Evolutionary conservation across 805 yeast species (phyloP).

Genomic region (Yarrowia sp.): DNA sequence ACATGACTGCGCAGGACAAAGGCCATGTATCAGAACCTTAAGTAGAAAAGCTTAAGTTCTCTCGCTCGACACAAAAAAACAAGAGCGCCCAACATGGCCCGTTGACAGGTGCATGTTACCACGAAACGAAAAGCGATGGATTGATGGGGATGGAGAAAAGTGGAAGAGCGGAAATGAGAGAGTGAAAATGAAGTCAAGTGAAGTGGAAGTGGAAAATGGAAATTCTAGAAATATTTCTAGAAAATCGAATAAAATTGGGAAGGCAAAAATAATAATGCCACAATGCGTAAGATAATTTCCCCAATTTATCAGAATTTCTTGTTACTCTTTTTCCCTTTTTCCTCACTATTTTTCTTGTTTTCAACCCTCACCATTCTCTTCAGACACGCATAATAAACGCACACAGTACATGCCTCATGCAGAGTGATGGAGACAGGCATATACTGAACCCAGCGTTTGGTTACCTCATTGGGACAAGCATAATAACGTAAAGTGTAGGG

Average conservation of each 20-base stretch:
- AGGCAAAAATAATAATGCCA: too few relatives aligned
- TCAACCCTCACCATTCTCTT: too few relatives aligned
- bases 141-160: too few relatives aligned
- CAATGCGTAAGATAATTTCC: too few relatives aligned
- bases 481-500: conserved; percentile 6
- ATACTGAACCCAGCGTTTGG: conserved; percentile 33
- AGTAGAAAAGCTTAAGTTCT: not conserved
- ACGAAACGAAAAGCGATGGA: not conserved
- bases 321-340: too few relatives aligned
- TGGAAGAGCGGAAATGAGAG: too few relatives aligned
- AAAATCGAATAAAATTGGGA: too few relatives aligned
- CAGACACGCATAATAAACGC: not conserved
- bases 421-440: conserved; percentile 25
- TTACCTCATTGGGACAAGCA: conserved; percentile 23
- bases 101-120: conserved; percentile 27
- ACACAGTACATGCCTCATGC: not conserved
- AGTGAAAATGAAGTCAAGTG: too few relatives aligned
- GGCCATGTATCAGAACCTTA: conserved; percentile 12
- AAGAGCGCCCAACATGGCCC: conserved; percentile 21
- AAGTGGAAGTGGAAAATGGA: too few relatives aligned
- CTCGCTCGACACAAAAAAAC: conserved; percentile 19
- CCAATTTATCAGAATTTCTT: too few relatives aligned
- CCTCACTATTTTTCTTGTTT: too few relatives aligned
- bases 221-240: too few relatives aligned
- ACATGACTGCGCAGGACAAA: conserved; percentile 32